Evolutionary conservation across 1,284 basidiomycete genomes (phyloP), one percentile per base, ranked within the genome.

Genomic region (Leccinum subrobustum): DNA sequence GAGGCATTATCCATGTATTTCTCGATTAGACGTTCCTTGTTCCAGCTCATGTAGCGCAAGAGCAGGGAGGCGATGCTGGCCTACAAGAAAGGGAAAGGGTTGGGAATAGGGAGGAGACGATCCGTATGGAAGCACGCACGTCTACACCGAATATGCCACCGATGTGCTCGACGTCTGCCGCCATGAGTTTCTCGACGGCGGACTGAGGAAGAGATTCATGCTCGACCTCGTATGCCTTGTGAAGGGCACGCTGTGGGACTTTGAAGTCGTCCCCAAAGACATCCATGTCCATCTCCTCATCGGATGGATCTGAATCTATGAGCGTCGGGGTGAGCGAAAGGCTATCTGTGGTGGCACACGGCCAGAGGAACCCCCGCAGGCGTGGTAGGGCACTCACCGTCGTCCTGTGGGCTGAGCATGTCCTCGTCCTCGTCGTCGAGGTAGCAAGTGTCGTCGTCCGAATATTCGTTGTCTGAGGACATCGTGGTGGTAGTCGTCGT

Each of bases 21-120:
- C 79, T 97, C 93, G 64, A 93, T 93, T n/a, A 98, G 84, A 61
- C 89, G 89, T 76, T 99, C 96, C 72, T 93, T 93, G 81, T 99
- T 98, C 96, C 96, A 99, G 53, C 83, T 81, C 80, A 92, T 88
- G 77, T 95, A 81, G 33, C 95, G 87, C 53, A 99, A 80, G 6
- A 99, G 81, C 52, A 96, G 81, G 1, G 89, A 84, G 2, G 96
- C 95, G 3, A 82, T 82, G 64, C 78, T 74, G 7, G 68, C 63
- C 81, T 83, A 62, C 29, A 52, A 35, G n/a, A 23, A 18, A 16
- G 16, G 18, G 3, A 31, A n/a, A 51, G 50, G 50, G 25, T 29
- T 60, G 51, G 54, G 39, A 6, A 48, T 4, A 27, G n/a, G 47
- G n/a, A 6, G 35, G 31, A 31, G 20, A 54, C 8, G 20, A 4